Conservation (phyloP, 2,329 filamentous ascomycete species). For the Fusarium guadeloupense region DNA sequence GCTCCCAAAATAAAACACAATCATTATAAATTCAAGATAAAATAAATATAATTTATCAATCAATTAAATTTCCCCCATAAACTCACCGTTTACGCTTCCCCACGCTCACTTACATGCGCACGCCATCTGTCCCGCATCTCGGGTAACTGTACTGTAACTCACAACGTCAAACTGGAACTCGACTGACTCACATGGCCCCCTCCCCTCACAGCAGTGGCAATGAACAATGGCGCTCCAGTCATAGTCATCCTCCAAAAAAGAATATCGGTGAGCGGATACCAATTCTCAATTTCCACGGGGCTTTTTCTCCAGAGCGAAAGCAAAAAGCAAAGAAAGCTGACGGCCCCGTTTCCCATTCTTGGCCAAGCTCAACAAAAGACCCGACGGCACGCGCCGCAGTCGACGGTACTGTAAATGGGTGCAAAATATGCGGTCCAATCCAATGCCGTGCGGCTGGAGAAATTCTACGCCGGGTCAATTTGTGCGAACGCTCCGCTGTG, state of each 20-base stretch:
- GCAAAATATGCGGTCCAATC: slow-evolving; percentile 6
- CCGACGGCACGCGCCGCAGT: slow-evolving; percentile 1
- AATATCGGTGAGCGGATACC: slow-evolving; percentile 37
- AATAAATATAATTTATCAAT: neutral
- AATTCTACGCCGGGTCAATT: slow-evolving; percentile 27
- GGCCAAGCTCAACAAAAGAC: neutral
- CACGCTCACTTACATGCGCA: slow-evolving; percentile 11
- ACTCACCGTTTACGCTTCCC: slow-evolving; percentile 9
- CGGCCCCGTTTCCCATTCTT: slow-evolving; percentile 19
- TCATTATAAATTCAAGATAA: neutral
- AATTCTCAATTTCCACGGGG: no score
- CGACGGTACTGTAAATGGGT: neutral
- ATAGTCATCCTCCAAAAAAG: slow-evolving; percentile 14
- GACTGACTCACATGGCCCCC: slow-evolving; percentile 32
- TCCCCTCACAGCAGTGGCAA: slow-evolving; percentile 10
- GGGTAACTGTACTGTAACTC: neutral
- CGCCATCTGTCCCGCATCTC: slow-evolving; percentile 20
- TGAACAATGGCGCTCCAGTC: slow-evolving; percentile 14
- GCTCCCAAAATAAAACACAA: neutral
- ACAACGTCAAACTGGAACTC: neutral
- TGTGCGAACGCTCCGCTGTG: slow-evolving; percentile 22
- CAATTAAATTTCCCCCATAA: neutral
- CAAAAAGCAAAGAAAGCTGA: neutral
- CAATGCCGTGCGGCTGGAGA: neutral
- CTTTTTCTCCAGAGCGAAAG: no score